phyloP scores from a whole-genome alignment of 2,329 filamentous ascomycete genomes.

The Sclerotinia spermophila region DNA sequence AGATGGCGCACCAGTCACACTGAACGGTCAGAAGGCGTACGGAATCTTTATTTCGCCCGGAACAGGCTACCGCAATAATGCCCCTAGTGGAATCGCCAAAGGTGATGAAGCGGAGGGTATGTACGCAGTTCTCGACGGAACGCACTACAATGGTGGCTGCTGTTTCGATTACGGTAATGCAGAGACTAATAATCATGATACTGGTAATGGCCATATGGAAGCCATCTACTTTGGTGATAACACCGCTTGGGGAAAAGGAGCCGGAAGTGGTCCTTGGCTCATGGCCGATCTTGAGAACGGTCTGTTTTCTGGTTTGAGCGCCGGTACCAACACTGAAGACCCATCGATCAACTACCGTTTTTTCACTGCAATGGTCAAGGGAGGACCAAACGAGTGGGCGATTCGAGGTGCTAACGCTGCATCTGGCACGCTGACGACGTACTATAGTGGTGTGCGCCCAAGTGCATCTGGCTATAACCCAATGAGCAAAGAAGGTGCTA shows the following conservation, averaged over 20 bases:
- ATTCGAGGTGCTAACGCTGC: constrained; percentile 55
- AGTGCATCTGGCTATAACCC: constrained; percentile 48
- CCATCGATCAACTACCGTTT: constrained; percentile 54
- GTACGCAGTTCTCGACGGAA: constrained; percentile 58
- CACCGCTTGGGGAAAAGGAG: constrained; percentile 53
- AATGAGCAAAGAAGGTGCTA: constrained; percentile 63
- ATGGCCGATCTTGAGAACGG: constrained; percentile 69
- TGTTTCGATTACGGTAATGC: constrained; percentile 58
- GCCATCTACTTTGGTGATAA: constrained; percentile 61
- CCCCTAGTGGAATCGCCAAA: constrained; percentile 48
- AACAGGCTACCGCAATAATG: constrained; percentile 61
- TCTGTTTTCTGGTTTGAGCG: constrained; percentile 53
- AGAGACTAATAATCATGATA: constrained; percentile 49
- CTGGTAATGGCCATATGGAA: constrained; percentile 65
- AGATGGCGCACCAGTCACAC: constrained; percentile 56
- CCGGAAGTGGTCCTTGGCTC: constrained; percentile 60
- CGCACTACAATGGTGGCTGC: constrained; percentile 55
- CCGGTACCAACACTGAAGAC: constrained; percentile 48
- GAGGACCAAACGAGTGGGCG: constrained; percentile 53
- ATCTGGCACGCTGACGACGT: constrained; percentile 54
- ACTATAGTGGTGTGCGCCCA: constrained; percentile 55
- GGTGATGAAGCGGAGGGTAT: constrained; percentile 56
- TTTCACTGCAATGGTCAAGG: constrained; percentile 55
- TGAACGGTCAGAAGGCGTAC: constrained; percentile 60
- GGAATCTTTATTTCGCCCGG: constrained; percentile 60